phyloP scores from a whole-genome alignment of 352 stramenopile genomes.

The Phytophthora rubi region DNA sequence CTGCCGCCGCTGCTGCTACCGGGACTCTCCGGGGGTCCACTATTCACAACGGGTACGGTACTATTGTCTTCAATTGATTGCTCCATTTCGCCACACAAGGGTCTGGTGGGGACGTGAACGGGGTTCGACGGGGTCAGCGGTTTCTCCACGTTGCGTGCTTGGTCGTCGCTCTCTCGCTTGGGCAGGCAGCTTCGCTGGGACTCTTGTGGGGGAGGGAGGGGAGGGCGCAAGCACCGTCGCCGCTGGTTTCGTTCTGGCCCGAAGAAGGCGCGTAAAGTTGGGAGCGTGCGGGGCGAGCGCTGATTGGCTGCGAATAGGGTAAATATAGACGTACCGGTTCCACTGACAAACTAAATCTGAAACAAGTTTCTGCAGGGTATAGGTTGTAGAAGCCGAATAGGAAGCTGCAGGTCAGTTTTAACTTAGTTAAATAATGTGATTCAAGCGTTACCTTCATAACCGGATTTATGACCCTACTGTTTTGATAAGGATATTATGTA shows the following conservation, averaged over 20 bases:
- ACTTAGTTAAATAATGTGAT: not conserved
- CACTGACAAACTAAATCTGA: not conserved
- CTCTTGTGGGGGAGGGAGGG: not conserved
- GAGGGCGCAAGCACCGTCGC: conserved; percentile 10
- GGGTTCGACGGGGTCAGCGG: not conserved
- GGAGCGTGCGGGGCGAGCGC: conserved; percentile 3
- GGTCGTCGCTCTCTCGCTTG: not conserved
- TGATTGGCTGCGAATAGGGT: conserved; percentile 1
- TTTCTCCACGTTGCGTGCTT: not conserved
- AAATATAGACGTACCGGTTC: conserved; percentile 7
- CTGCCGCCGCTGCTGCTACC: conserved; percentile 24
- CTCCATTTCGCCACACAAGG: conserved; percentile 23
- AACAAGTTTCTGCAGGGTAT: not conserved
- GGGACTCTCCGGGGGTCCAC: conserved; percentile 15
- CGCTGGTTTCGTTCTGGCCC: conserved; percentile 31
- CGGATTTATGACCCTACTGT: too few relatives aligned
- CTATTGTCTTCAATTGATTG: conserved; percentile 35
- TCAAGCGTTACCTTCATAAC: too few relatives aligned
- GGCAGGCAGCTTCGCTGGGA: not conserved
- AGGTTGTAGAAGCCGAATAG: not conserved
- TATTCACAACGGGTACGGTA: conserved; percentile 38
- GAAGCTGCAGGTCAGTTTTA: not conserved
- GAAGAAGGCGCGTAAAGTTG: conserved; percentile 25
- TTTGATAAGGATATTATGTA: not conserved
- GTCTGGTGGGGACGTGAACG: not conserved